phyloP scores from a whole-genome alignment of 495 filamentous ascomycete species.

The Aspergillus haitiensis region DNA sequence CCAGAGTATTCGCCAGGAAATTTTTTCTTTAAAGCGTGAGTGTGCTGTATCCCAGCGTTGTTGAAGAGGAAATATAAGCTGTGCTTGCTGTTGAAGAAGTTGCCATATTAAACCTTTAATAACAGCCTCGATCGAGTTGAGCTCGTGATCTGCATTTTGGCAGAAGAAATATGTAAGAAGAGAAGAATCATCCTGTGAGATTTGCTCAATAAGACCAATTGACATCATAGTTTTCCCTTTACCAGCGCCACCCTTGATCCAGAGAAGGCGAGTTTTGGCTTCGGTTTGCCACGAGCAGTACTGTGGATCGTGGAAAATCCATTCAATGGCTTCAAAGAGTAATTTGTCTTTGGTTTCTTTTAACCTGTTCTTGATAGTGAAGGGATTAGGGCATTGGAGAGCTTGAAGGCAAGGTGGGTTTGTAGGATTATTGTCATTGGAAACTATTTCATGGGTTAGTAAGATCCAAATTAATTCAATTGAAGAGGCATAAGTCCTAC shows the following conservation, averaged over 20 bases:
- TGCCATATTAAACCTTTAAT: constrained; percentile 42
- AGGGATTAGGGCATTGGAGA: background rate
- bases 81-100: constrained; percentile 29
- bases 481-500: too few relatives aligned
- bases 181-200: constrained; percentile 1
- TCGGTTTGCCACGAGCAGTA: background rate
- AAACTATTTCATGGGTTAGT: too few relatives aligned
- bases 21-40: constrained; percentile 30
- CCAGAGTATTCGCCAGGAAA: constrained; percentile 31
- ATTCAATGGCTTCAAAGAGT: background rate
- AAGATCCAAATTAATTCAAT: too few relatives aligned
- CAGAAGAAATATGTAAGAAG: constrained; percentile 51
- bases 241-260: constrained; percentile 47
- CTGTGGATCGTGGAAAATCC: background rate
- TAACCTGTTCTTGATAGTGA: background rate
- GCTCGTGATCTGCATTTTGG: constrained; percentile 36
- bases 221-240: constrained; percentile 31
- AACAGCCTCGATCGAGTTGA: constrained; percentile 40
- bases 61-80: background rate
- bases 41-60: constrained; percentile 23
- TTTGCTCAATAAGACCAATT: constrained; percentile 20
- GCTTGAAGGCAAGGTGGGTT: too few relatives aligned
- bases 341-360: background rate
- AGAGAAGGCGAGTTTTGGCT: constrained; percentile 19
- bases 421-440: too few relatives aligned